phyloP scores from a whole-genome alignment of 345 rosid genomes.

The Rhizophora apiculata region DNA sequence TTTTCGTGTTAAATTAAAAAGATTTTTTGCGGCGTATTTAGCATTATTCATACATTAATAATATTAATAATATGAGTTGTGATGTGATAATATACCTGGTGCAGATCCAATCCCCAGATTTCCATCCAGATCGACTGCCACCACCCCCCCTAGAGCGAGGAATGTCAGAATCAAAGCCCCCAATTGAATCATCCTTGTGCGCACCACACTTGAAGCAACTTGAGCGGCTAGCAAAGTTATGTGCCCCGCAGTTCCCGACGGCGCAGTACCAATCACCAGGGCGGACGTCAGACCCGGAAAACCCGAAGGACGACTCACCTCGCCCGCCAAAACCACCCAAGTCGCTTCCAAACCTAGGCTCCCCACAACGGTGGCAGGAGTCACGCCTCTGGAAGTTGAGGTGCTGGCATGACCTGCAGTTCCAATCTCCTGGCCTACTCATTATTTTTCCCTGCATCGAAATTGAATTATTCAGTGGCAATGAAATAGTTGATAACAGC shows the following conservation, averaged over 20 bases:
- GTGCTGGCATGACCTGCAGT: slow-evolving; percentile 82
- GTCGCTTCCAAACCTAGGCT: slow-evolving; percentile 34
- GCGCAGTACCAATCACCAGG: slow-evolving; percentile 98
- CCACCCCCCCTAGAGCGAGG: slow-evolving; percentile 30
- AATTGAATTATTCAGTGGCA: background rate
- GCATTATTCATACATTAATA: too few relatives aligned
- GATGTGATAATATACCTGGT: slow-evolving; percentile 39
- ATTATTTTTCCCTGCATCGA: slow-evolving; percentile 24
- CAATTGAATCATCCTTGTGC: slow-evolving; percentile 56
- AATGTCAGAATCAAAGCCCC: slow-evolving; percentile 39
- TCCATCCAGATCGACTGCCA: slow-evolving; percentile 71
- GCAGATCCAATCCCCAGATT: slow-evolving; percentile 92
- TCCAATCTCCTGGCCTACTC: slow-evolving; percentile 95
- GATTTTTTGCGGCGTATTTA: too few relatives aligned
- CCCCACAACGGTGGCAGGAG: slow-evolving; percentile 72
- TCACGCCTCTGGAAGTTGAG: slow-evolving; percentile 88
- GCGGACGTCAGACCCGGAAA: slow-evolving; percentile 84
- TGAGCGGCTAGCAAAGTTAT: slow-evolving; percentile 91
- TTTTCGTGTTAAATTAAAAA: too few relatives aligned
- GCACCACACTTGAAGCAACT: slow-evolving; percentile 92
- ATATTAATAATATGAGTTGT: background rate
- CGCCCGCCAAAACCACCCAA: slow-evolving; percentile 51
- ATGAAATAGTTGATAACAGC: background rate
- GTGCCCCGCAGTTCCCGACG: slow-evolving; percentile 78
- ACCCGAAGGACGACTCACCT: slow-evolving; percentile 59